Evolutionary conservation across 2,329 filamentous ascomycete genomes (phyloP).

Genomic region (Colletotrichum sansevieriae): DNA sequence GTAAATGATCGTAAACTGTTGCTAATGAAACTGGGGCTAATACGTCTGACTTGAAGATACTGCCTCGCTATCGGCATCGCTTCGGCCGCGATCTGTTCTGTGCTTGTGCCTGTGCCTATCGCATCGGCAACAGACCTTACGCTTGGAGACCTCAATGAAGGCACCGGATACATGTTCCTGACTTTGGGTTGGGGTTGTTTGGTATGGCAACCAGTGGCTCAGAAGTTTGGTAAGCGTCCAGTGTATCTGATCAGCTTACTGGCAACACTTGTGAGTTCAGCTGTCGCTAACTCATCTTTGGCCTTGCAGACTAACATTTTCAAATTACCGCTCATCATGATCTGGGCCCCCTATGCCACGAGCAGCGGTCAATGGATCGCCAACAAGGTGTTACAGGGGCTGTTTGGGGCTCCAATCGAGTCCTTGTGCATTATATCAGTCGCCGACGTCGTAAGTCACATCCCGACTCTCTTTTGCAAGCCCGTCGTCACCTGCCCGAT

Average conservation of each 20-base stretch:
- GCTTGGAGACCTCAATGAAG: constrained; percentile 59
- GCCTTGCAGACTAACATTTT: neutral
- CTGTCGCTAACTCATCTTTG: too few species aligned
- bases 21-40: too few species aligned
- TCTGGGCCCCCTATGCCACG: constrained; percentile 51
- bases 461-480: too few species aligned
- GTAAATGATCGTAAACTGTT: too few species aligned
- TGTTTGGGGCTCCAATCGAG: constrained; percentile 49
- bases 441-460: constrained; percentile 43
- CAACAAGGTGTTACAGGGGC: constrained; percentile 47
- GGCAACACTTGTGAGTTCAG: neutral
- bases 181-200: constrained; percentile 64
- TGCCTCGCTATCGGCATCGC: constrained; percentile 44
- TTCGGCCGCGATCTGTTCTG: constrained; percentile 49
- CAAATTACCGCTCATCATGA: constrained; percentile 42
- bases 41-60: neutral
- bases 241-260: constrained; percentile 54
- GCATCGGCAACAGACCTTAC: constrained; percentile 58
- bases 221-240: constrained; percentile 64
- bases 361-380: constrained; percentile 46
- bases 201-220: constrained; percentile 65
- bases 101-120: constrained; percentile 49
- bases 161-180: constrained; percentile 66
- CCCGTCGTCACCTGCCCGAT: too few species aligned
- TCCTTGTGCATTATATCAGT: constrained; percentile 48